Percentiles rank a stretch among this genome's conserved stretches.
Evolutionary conservation across 352 stramenopile genomes (phyloP).

Genomic region (Phytophthora vignae): DNA sequence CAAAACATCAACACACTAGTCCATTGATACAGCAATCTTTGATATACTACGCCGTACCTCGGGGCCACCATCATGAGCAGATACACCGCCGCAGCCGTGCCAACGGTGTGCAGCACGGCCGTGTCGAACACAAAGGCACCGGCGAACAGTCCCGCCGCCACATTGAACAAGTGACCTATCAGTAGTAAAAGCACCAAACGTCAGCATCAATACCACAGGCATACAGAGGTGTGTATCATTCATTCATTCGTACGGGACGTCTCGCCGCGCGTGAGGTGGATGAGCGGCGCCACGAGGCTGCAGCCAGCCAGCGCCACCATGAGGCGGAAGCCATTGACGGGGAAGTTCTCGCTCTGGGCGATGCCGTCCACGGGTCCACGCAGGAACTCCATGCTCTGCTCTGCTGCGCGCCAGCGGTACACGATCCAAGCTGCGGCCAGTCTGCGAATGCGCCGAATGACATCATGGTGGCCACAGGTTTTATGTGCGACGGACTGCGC

Average conservation of each 20-base stretch:
- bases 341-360: constrained; percentile 75
- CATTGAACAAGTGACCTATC: constrained; percentile 80
- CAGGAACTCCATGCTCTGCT: constrained; percentile 59
- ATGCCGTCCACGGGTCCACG: constrained; percentile 74
- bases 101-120: constrained; percentile 79
- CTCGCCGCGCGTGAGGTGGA: constrained; percentile 65
- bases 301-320: constrained; percentile 76
- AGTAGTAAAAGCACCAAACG: neutral
- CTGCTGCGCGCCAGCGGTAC: constrained; percentile 21
- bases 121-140: constrained; percentile 86
- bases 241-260: constrained; percentile 55
- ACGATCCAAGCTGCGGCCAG: constrained; percentile 23
- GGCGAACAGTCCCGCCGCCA: constrained; percentile 61
- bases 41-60: constrained; percentile 41
- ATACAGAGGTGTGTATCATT: neutral
- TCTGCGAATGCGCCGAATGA: constrained; percentile 38
- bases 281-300: constrained; percentile 71
- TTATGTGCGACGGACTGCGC: constrained; percentile 8
- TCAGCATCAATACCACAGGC: neutral
- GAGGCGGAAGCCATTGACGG: constrained; percentile 79
- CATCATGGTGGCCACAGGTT: constrained; percentile 30
- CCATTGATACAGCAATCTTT: constrained; percentile 6
- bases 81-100: constrained; percentile 68
- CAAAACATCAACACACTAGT: constrained; percentile 2
- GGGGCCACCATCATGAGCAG: constrained; percentile 70